phyloP scores from a whole-genome alignment of 139 green algal genomes.

The Edaphochlamys debaryana region DNA sequence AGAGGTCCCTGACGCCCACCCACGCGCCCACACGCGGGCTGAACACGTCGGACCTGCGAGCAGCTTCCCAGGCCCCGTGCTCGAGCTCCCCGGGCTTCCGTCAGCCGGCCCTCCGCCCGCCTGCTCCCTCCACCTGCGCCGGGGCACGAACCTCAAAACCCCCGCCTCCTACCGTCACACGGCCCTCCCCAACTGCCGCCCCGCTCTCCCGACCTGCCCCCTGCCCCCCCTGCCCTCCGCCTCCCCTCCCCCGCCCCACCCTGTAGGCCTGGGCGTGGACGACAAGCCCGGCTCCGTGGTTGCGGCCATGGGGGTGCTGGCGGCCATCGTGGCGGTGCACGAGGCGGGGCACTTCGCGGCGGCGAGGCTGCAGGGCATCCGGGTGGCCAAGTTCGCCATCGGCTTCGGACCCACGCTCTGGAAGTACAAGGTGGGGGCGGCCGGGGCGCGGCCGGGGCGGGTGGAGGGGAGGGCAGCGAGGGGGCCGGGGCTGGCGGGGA shows the following conservation, averaged over 20 bases:
- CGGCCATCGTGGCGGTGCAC: slow-evolving; percentile 91
- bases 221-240: background rate
- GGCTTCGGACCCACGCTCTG: slow-evolving; percentile 93
- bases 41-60: too few species aligned
- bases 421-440: slow-evolving; percentile 76
- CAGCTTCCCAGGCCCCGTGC: too few species aligned
- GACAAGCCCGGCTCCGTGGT: slow-evolving; percentile 59
- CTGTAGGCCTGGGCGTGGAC: slow-evolving; percentile 14
- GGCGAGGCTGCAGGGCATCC: slow-evolving; percentile 85
- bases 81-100: too few species aligned
- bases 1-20: too few species aligned
- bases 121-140: too few species aligned
- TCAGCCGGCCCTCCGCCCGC: too few species aligned
- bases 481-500: background rate
- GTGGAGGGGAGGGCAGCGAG: background rate
- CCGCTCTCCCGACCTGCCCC: background rate
- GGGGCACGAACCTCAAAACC: too few species aligned
- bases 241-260: background rate
- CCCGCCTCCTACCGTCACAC: too few species aligned
- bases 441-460: background rate
- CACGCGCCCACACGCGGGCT: too few species aligned
- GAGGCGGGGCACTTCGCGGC: slow-evolving; percentile 94
- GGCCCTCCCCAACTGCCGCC: background rate
- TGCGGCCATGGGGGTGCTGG: slow-evolving; percentile 84
- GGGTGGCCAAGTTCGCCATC: slow-evolving; percentile 95